Evolutionary conservation across 768 basidiomycete species (phyloP), one percentile per base, ranked within the genome.

Genomic region (Cystobasidium tubakii): DNA sequence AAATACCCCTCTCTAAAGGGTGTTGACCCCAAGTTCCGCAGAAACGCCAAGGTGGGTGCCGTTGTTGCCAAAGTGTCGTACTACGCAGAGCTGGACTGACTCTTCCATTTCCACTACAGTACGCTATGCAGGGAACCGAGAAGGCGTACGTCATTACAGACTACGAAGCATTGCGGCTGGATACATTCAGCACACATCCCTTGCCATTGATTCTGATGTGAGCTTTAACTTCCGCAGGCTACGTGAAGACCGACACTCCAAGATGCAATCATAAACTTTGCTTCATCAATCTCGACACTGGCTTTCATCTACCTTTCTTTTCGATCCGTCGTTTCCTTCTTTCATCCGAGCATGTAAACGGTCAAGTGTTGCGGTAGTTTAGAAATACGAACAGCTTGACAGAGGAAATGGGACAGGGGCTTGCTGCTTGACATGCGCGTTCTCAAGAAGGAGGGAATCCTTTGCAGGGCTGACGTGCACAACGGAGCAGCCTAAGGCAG

Each of bases 1-100:
- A 86, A 88, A 79, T 86, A 89, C 77, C 86, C 88, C 78, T 93
- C 91, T 36, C 79, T 91, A 85, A 92, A 87, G 84, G 93, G 92
- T 87, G 94, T 67, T 50, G 66, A 67, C 66, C 66, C 66, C 36
- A 67, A 67, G 66, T 67, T 67, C 66, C 44, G 39, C n/a, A 23
- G 66, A 27, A 67, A 67, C 66, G 63, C 63, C 31, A 65, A 65
- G 34, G 57, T 60, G 29, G 33, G 57, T 60, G 15, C 7, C 10
- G 23, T 42, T 3, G 9, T n/a, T 7, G 34, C 10, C 19, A 65
- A 42, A 19, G 9, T 36, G 39, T 25, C 36, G 13, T 65, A 46
- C 10, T 25, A 23, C 2, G 13, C 63, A 36, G 39, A 27, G 31
- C 34, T 43, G 33, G 39, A 6, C 39, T n/a, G 25, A 42, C 63